Evolutionary conservation across 2,329 filamentous ascomycete species (phyloP).

Genomic region (Aurifilum marmelostoma): DNA sequence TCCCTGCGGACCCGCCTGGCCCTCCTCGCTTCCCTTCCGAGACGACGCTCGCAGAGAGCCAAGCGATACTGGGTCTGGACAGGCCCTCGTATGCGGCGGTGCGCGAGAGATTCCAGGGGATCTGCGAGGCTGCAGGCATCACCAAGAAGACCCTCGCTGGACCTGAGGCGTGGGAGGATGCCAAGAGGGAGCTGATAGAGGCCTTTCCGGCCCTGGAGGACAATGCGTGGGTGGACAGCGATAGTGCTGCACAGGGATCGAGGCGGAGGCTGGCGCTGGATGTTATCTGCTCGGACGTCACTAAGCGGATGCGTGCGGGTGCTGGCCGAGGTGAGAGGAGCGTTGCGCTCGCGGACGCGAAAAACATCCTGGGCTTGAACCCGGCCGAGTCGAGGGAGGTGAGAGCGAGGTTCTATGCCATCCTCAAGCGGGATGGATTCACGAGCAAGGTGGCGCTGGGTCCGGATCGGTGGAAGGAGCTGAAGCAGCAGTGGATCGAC

Average conservation of each 20-base stretch:
- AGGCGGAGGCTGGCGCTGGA: slow-evolving; percentile 72
- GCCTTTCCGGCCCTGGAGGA: slow-evolving; percentile 66
- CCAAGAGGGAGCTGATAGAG: slow-evolving; percentile 68
- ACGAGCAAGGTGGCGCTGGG: slow-evolving; percentile 75
- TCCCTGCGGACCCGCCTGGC: slow-evolving; percentile 69
- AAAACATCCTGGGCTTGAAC: slow-evolving; percentile 58
- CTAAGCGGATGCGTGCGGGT: slow-evolving; percentile 72
- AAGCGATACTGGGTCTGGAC: slow-evolving; percentile 68
- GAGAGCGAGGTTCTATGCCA: slow-evolving; percentile 67
- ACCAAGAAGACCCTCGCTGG: slow-evolving; percentile 78
- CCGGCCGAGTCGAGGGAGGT: slow-evolving; percentile 58
- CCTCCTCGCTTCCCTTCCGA: slow-evolving; percentile 79
- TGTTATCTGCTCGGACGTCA: slow-evolving; percentile 79
- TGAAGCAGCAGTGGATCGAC: slow-evolving; percentile 71
- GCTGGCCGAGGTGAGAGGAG: slow-evolving; percentile 50
- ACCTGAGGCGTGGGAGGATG: slow-evolving; percentile 71
- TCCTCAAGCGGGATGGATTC: slow-evolving; percentile 68
- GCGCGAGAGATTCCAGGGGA: slow-evolving; percentile 68
- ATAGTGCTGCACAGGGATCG: slow-evolving; percentile 48
- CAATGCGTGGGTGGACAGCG: slow-evolving; percentile 55
- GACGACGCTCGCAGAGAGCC: slow-evolving; percentile 79
- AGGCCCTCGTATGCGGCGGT: slow-evolving; percentile 65
- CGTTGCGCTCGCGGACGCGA: slow-evolving; percentile 76
- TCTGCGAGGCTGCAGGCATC: slow-evolving; percentile 69
- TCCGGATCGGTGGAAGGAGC: slow-evolving; percentile 68